These are phyloP conservation scores for Phaffia tasmanica DNA, from an alignment of 768 basidiomycete genomes.

Conservation along the genomic window DNA sequence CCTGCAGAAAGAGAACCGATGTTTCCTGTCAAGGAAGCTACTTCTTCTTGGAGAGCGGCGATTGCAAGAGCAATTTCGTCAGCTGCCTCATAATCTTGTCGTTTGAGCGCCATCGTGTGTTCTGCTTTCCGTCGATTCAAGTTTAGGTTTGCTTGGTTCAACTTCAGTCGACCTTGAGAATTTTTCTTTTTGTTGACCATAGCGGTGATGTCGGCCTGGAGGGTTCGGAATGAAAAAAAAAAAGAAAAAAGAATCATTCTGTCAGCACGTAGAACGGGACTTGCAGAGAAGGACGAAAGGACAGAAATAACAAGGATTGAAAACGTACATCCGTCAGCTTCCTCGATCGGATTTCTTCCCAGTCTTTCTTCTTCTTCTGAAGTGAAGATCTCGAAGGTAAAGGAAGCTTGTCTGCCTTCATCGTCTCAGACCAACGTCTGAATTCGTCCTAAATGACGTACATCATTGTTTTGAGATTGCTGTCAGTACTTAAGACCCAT, in stretches of 20 bases:
- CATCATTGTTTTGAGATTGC: conserved; percentile 22
- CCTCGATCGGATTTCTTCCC: conserved; percentile 51
- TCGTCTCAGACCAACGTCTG: conserved; percentile 47
- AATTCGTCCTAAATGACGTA: conserved; percentile 54
- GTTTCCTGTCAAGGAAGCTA: conserved; percentile 2
- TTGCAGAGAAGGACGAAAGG: conserved; percentile 5
- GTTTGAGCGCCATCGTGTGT: conserved; percentile 60
- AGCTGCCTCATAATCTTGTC: conserved; percentile 58
- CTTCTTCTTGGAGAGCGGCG: conserved; percentile 42
- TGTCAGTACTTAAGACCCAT: neutral
- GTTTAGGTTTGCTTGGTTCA: conserved; percentile 33
- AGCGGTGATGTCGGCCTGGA: conserved; percentile 67
- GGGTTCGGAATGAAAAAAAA: conserved; percentile 16
- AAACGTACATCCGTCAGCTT: conserved; percentile 65
- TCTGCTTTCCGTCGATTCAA: conserved; percentile 55
- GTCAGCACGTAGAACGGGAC: conserved; percentile 3
- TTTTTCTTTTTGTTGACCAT: conserved; percentile 57
- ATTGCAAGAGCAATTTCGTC: conserved; percentile 54
- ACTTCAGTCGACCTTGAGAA: conserved; percentile 24
- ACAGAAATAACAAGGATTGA: neutral
- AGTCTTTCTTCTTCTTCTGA: conserved; percentile 51
- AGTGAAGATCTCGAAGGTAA: conserved; percentile 58
- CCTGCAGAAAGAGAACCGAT: neutral
- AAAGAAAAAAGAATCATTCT: neutral
- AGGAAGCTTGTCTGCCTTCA: conserved; percentile 47